Evolutionary conservation across 768 basidiomycete genomes (phyloP).

Genomic region (Boletus sp.): DNA sequence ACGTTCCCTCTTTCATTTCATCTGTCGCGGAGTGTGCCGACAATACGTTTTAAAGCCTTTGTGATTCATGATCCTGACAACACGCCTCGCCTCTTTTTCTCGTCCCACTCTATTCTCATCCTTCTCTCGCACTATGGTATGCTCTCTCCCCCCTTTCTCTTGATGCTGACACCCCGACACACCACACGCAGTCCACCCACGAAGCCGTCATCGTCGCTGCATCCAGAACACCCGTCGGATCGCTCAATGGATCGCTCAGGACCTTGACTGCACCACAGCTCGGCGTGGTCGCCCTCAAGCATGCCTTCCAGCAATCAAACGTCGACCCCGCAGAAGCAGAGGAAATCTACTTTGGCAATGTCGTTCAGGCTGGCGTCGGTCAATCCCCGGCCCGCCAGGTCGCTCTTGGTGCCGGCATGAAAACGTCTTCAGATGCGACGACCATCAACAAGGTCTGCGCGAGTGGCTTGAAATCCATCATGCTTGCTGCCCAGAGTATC

Average conservation of each 20-base stretch:
- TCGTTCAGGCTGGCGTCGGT: constrained; percentile 95
- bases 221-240: constrained; percentile 90
- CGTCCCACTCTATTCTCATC: constrained; percentile 37
- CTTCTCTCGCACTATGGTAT: constrained; percentile 50
- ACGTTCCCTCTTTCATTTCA: constrained; percentile 2
- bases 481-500: constrained; percentile 89
- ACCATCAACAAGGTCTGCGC: constrained; percentile 99
- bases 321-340: constrained; percentile 83
- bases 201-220: constrained; percentile 94
- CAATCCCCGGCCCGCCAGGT: constrained; percentile 99
- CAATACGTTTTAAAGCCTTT: constrained; percentile 18
- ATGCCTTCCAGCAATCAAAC: constrained; percentile 77
- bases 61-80: constrained; percentile 39
- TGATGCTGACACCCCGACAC: not conserved
- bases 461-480: constrained; percentile 93
- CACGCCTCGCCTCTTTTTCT: constrained; percentile 38
- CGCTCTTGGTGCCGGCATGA: constrained; percentile 85
- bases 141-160: constrained; percentile 9
- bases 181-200: constrained; percentile 41
- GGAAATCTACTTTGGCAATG: constrained; percentile 97
- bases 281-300: constrained; percentile 84
- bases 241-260: constrained; percentile 88
- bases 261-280: constrained; percentile 88
- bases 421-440: constrained; percentile 85
- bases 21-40: constrained; percentile 21